Evolutionary conservation across 1,284 basidiomycete species (phyloP).

Genomic region (Leccinum olivaceoglutinosum): DNA sequence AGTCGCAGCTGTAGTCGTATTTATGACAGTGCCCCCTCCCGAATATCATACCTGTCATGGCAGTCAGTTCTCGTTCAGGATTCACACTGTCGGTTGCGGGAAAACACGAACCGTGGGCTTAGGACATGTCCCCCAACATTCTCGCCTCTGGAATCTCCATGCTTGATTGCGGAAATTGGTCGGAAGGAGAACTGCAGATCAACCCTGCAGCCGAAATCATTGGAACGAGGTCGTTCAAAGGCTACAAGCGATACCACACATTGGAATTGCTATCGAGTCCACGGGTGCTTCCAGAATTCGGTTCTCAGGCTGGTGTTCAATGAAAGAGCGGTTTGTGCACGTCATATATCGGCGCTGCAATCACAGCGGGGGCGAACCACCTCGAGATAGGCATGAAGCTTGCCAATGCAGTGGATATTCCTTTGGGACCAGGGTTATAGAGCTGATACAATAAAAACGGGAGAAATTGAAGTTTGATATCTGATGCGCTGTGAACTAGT

Average conservation of each 20-base stretch:
- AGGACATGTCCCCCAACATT: constrained; percentile 57
- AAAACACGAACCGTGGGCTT: constrained; percentile 40
- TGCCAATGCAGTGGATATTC: constrained; percentile 65
- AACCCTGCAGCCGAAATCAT: constrained; percentile 68
- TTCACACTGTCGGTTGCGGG: neutral
- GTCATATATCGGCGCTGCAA: constrained; percentile 82
- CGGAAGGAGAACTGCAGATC: constrained; percentile 56
- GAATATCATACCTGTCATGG: constrained; percentile 20
- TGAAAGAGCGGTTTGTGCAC: constrained; percentile 75
- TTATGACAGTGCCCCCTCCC: neutral
- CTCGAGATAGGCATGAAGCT: constrained; percentile 79
- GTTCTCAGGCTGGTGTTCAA: constrained; percentile 55
- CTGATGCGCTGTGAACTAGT: constrained; percentile 16
- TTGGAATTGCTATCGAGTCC: constrained; percentile 61
- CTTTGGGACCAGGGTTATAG: constrained; percentile 45
- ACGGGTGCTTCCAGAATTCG: constrained; percentile 59
- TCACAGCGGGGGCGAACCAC: constrained; percentile 78
- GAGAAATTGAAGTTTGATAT: constrained; percentile 26
- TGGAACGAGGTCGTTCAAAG: constrained; percentile 53
- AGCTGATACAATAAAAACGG: constrained; percentile 35
- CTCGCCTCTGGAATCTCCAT: constrained; percentile 94
- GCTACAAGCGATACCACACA: constrained; percentile 65
- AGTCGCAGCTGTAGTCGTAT: constrained; percentile 13
- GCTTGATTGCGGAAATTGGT: constrained; percentile 78
- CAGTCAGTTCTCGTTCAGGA: neutral